Evolutionary conservation across 768 basidiomycete genomes (phyloP).

Genomic region (Pluteus cervinus): DNA sequence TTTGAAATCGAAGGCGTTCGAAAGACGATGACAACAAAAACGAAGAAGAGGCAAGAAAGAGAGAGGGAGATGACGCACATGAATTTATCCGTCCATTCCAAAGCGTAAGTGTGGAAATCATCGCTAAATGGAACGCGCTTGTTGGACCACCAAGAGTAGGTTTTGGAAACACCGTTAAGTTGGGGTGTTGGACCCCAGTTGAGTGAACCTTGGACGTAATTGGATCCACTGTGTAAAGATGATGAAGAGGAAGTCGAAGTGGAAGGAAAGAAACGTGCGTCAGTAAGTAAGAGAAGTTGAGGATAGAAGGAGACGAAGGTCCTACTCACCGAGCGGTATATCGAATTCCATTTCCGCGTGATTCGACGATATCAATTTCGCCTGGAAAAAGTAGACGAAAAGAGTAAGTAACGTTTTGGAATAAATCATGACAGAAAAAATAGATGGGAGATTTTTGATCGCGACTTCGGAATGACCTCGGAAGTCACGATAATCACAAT

Average conservation of each 20-base stretch:
- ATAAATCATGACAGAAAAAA: conserved; percentile 9
- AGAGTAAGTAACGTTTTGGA: background rate
- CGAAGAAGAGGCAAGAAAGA: conserved; percentile 4
- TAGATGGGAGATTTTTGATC: too few relatives aligned
- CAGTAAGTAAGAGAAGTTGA: conserved; percentile 1
- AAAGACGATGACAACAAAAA: background rate
- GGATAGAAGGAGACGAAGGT: background rate
- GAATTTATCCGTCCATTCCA: conserved; percentile 80
- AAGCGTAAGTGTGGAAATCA: conserved; percentile 68
- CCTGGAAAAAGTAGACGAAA: conserved; percentile 23
- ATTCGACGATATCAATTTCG: conserved; percentile 74
- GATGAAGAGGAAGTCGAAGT: background rate
- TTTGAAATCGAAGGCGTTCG: too few relatives aligned
- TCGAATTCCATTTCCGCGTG: conserved; percentile 51
- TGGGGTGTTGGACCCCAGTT: conserved; percentile 68
- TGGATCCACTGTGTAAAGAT: conserved; percentile 39
- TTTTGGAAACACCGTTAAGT: conserved; percentile 58
- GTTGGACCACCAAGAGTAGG: conserved; percentile 74
- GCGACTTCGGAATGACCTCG: too few relatives aligned
- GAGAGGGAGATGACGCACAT: conserved; percentile 45
- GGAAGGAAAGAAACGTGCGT: background rate
- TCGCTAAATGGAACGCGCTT: conserved; percentile 59
- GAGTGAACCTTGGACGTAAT: conserved; percentile 59
- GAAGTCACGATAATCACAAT: too few relatives aligned
- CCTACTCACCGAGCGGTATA: conserved; percentile 48